These are phyloP conservation scores for Venturia carpophila DNA, from an alignment of 2,329 filamentous ascomycete species.

Conservation along the genomic window DNA sequence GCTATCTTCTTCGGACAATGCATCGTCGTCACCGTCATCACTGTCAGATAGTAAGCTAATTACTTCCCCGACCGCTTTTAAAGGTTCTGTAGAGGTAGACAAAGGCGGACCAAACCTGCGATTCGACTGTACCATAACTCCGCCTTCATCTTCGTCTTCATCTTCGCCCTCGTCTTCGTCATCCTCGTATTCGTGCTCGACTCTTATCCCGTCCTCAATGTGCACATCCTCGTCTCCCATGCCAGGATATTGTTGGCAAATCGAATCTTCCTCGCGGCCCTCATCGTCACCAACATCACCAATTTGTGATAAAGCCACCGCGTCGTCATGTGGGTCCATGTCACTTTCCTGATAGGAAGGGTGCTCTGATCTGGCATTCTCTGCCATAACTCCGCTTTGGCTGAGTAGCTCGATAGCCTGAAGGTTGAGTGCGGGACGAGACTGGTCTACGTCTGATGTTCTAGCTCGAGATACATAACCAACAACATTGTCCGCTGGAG, in stretches of 20 bases:
- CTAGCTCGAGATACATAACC: neutral
- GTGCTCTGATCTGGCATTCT: neutral
- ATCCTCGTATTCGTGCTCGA: neutral
- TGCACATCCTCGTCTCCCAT: conserved; percentile 8
- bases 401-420: neutral
- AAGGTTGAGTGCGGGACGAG: neutral
- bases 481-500: neutral
- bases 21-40: neutral
- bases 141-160: neutral
- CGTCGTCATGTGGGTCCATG: neutral
- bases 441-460: neutral
- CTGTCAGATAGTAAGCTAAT: neutral
- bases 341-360: neutral
- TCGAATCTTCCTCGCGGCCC: neutral
- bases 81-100: neutral
- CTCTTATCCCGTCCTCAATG: conserved; percentile 7
- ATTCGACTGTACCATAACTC: neutral
- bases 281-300: neutral
- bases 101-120: conserved; percentile 1
- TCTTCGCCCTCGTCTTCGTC: conserved; percentile 9
- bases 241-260: neutral
- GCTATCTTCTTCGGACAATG: neutral
- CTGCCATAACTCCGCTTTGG: neutral
- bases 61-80: neutral
- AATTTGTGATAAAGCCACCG: neutral